Evolutionary conservation across 2,329 filamentous ascomycete species (phyloP), one percentile per base, ranked within the genome.

Genomic region (Talaromyces piceae): DNA sequence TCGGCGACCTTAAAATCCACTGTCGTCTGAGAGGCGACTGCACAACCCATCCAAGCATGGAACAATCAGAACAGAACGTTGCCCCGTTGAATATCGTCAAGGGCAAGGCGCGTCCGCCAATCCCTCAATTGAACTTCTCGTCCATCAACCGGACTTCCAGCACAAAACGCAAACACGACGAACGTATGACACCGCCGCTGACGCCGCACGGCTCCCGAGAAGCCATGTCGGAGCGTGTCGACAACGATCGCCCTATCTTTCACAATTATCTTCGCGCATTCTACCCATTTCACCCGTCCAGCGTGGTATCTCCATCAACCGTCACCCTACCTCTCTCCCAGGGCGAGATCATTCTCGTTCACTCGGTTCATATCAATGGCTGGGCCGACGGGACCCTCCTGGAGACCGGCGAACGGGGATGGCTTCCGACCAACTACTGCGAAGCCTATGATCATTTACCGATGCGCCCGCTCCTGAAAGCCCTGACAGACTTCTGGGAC

Each of bases 391-490:
- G 93, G 47, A 98, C 93, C 1, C 76, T 96, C 37, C 73, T 98
- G 55, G 80, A 86, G 22, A 88, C 90, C 2, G 91, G 91, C 23
- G 86, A 87, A 47, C 81, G 93, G 59, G 93, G 93, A 56, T 98
- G 93, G 93, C 75, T 98, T 54, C 93, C 93, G 2, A 98, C 93
- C 7, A 98, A 98, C 69, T 98, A 97, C 68, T 98, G 93, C 74
- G 91, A 96, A 66, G 80, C 88, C 8, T 98, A 96, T 67, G 88
- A 96, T 58, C 89, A 91, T 43, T 82, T 89, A 20, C 84, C 90
- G 57, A 91, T 97, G 77, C 82, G 84, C 50, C 90, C 83, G 56
- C 77, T 98, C 20, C 76, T 98, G 30, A 90, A 88, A 60, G 89
- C 91, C 1, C 75, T 96, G 54, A 82, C 93, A 12, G 88, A 93